phyloP scores from a whole-genome alignment of 208 protist species.

The Crithidia acanthocephali region DNA sequence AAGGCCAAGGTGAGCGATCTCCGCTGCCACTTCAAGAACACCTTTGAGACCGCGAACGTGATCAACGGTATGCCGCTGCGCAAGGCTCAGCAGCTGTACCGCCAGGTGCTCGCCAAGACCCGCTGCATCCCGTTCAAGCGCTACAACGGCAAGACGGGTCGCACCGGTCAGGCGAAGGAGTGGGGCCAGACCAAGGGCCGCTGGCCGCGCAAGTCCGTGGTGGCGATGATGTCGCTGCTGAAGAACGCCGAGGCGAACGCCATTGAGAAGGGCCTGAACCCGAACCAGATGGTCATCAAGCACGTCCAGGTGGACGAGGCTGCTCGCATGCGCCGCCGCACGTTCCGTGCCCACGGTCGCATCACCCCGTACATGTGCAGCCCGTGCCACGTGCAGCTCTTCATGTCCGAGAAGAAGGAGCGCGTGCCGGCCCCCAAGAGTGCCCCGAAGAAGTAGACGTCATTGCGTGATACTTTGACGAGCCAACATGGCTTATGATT shows the following conservation, averaged over 20 bases:
- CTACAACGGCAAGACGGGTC: slow-evolving; percentile 93
- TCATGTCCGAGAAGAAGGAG: slow-evolving; percentile 88
- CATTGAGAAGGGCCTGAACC: slow-evolving; percentile 91
- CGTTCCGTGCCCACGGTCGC: slow-evolving; percentile 96
- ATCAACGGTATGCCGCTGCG: slow-evolving; percentile 93
- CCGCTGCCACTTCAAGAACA: slow-evolving; percentile 97
- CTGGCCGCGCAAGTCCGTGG: slow-evolving; percentile 96
- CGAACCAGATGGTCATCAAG: slow-evolving; percentile 92
- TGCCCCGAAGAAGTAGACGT: slow-evolving; percentile 82
- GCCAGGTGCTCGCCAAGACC: slow-evolving; percentile 94
- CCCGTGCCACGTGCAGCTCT: slow-evolving; percentile 91
- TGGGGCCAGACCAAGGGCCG: slow-evolving; percentile 93
- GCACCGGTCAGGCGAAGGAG: slow-evolving; percentile 94
- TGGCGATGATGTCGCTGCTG: slow-evolving; percentile 87
- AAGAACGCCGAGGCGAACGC: slow-evolving; percentile 94
- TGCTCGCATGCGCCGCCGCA: slow-evolving; percentile 91
- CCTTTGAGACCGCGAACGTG: slow-evolving; percentile 93
- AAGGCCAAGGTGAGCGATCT: slow-evolving; percentile 92
- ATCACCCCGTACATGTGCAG: slow-evolving; percentile 95
- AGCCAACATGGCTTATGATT: slow-evolving; percentile 17
- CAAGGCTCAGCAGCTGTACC: slow-evolving; percentile 94
- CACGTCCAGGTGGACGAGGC: slow-evolving; percentile 95
- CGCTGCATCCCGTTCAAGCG: slow-evolving; percentile 95
- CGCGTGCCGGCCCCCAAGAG: slow-evolving; percentile 82
- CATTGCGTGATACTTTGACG: slow-evolving; percentile 12